phyloP scores from a whole-genome alignment of 2,329 filamentous ascomycete genomes.

The Ampelomyces quisqualis region DNA sequence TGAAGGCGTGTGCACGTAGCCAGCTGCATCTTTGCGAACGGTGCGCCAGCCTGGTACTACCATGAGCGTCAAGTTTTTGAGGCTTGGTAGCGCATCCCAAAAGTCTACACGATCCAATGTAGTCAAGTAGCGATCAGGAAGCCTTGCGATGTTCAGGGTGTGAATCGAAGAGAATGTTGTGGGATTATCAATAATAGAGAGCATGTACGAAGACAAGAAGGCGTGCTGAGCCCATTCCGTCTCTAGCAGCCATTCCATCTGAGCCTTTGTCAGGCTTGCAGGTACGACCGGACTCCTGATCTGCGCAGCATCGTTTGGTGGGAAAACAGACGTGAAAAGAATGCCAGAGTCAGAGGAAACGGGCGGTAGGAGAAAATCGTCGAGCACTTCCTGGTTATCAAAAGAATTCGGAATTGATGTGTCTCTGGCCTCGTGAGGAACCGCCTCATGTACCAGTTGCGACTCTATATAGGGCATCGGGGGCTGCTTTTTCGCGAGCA shows the following conservation, averaged over 20 bases:
- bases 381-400: conserved; percentile 24
- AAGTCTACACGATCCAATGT: conserved; percentile 60
- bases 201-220: conserved; percentile 67
- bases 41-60: conserved; percentile 68
- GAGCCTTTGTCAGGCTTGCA: conserved; percentile 58
- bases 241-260: conserved; percentile 68
- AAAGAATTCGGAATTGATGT: conserved; percentile 19
- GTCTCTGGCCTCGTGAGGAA: conserved; percentile 22
- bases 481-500: conserved; percentile 22
- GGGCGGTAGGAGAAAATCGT: conserved; percentile 19
- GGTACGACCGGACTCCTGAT: conserved; percentile 52
- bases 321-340: conserved; percentile 36
- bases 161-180: conserved; percentile 56
- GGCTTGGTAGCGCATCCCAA: conserved; percentile 59
- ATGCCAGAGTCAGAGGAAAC: conserved; percentile 27
- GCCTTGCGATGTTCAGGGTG: conserved; percentile 62
- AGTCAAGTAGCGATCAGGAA: conserved; percentile 62
- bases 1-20: conserved; percentile 51
- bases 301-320: conserved; percentile 26
- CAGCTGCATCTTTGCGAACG: conserved; percentile 55
- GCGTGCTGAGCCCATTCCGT: conserved; percentile 68
- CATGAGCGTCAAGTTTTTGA: conserved; percentile 59
- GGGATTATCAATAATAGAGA: conserved; percentile 63
- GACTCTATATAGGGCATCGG: conserved; percentile 34
- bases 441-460: conserved; percentile 31